Evolutionary conservation across 1,139 yeast species (phyloP).

Genomic region (Yamadazyma spencermartinsiae): DNA sequence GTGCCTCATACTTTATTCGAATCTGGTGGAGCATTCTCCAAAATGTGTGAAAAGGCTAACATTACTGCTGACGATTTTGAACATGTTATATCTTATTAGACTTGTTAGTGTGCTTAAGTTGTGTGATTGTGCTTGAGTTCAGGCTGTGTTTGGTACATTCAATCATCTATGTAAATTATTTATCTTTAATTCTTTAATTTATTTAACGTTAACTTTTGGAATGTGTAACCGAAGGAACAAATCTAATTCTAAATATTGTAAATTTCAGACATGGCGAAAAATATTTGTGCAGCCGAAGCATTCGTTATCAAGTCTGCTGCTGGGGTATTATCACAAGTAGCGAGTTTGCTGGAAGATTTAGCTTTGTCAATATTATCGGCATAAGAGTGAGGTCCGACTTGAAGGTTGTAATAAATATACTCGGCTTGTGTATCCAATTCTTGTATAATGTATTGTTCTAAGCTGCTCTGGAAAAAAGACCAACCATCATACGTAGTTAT

Average conservation of each 20-base stretch:
- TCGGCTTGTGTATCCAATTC: slow-evolving; percentile 25
- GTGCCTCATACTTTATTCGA: slow-evolving; percentile 24
- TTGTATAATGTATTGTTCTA: slow-evolving; percentile 12
- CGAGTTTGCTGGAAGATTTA: slow-evolving; percentile 3
- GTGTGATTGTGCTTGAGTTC: too few relatives aligned
- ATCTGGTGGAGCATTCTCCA: slow-evolving; percentile 34
- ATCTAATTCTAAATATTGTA: slow-evolving; percentile 1
- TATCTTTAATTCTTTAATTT: slow-evolving; percentile 2
- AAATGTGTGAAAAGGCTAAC: slow-evolving; percentile 39
- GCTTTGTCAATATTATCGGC: slow-evolving; percentile 9
- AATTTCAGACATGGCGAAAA: slow-evolving; percentile 17
- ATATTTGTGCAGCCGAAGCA: slow-evolving; percentile 28
- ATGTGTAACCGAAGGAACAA: too few relatives aligned
- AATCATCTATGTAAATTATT: neutral
- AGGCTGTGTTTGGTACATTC: neutral
- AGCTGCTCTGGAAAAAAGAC: slow-evolving; percentile 7
- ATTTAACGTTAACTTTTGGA: neutral
- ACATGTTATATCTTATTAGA: slow-evolving; percentile 17
- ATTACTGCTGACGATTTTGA: slow-evolving; percentile 25
- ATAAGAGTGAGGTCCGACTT: slow-evolving; percentile 18
- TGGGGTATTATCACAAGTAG: slow-evolving; percentile 17
- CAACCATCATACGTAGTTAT: slow-evolving; percentile 10
- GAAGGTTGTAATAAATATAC: slow-evolving; percentile 22
- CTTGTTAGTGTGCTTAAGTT: neutral
- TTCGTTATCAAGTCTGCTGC: slow-evolving; percentile 22